phyloP scores from a whole-genome alignment of 176 grass and related monocot species.

The Eremochloa ophiuroides region DNA sequence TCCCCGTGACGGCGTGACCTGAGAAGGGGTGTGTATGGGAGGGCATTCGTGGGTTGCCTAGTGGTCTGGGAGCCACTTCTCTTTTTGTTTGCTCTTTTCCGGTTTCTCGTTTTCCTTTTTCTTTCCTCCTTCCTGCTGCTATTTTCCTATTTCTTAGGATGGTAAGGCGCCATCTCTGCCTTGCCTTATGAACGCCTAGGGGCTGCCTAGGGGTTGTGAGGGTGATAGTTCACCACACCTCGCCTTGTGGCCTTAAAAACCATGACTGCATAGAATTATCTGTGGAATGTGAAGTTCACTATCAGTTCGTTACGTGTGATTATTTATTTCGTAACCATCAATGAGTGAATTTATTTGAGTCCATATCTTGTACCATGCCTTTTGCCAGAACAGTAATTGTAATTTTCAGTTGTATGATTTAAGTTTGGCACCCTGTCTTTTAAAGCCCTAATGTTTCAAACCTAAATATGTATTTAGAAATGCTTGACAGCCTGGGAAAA shows the following conservation, averaged over 20 bases:
- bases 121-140: background rate
- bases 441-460: background rate
- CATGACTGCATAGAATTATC: background rate
- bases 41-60: background rate
- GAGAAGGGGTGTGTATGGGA: background rate
- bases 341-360: background rate
- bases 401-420: background rate
- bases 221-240: background rate
- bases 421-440: background rate
- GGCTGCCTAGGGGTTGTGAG: background rate
- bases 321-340: background rate
- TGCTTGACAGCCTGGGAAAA: background rate
- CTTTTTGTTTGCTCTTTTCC: background rate
- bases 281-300: background rate
- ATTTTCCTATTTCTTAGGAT: background rate
- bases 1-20: background rate
- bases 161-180: background rate
- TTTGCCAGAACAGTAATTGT: background rate
- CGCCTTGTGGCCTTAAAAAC: background rate
- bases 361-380: background rate
- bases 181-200: background rate
- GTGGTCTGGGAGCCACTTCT: background rate
- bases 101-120: background rate
- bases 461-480: background rate
- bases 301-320: background rate